Conservation (phyloP, 2,329 filamentous ascomycete genomes). For the Chaetomium sp. region DNA sequence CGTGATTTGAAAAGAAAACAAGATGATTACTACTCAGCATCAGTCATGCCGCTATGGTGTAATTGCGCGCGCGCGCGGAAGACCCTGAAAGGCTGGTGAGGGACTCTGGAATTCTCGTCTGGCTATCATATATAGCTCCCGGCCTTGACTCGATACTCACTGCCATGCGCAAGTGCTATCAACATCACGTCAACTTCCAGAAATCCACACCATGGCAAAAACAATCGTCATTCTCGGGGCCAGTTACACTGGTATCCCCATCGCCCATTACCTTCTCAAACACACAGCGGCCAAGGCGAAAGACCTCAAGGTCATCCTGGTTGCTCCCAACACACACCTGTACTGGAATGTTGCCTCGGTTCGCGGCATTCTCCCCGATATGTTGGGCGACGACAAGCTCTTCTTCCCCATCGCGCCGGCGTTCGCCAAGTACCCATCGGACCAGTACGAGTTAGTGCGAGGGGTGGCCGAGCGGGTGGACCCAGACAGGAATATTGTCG, state of each 20-base stretch:
- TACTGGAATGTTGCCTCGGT: conserved; percentile 35
- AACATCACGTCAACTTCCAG: not conserved
- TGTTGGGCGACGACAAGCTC: conserved; percentile 43
- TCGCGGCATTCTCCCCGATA: conserved; percentile 35
- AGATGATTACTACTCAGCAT: not conserved
- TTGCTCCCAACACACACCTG: conserved; percentile 36
- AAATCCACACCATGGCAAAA: conserved; percentile 29
- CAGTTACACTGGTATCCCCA: conserved; percentile 49
- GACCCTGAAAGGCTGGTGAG: not conserved
- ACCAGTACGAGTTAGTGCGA: conserved; percentile 55
- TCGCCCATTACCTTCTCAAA: conserved; percentile 55
- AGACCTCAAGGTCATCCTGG: conserved; percentile 40
- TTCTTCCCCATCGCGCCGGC: conserved; percentile 53
- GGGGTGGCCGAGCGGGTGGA: conserved; percentile 52
- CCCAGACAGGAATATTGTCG: conserved; percentile 46
- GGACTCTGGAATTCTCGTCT: not conserved
- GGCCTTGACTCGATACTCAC: not conserved
- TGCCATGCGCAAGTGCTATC: not conserved
- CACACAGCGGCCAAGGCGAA: conserved; percentile 45
- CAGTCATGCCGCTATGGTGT: not conserved
- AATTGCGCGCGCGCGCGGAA: not conserved
- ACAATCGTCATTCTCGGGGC: conserved; percentile 55
- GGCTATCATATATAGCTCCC: not conserved
- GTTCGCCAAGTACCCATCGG: conserved; percentile 52
- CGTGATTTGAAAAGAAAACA: not conserved